Evolutionary conservation across 2,329 filamentous ascomycete genomes (phyloP).

Genomic region (Ophiostoma fasciatum): DNA sequence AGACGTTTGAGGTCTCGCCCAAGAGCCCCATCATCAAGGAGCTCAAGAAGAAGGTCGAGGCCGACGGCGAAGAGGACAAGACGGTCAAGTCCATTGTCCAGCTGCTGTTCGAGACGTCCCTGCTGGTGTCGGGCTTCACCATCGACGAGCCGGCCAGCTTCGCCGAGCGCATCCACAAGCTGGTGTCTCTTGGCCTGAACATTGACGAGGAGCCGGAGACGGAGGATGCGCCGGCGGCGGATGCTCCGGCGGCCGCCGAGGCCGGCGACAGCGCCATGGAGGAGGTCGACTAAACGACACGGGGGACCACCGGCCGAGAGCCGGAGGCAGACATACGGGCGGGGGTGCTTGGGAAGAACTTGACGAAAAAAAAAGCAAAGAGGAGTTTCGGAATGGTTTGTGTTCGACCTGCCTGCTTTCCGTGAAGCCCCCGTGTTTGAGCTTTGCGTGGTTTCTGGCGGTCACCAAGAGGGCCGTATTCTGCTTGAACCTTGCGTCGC

Average conservation of each 20-base stretch:
- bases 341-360: too few species aligned
- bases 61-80: slow-evolving; percentile 94
- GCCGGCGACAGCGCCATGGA: slow-evolving; percentile 94
- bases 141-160: slow-evolving; percentile 98
- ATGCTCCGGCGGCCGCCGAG: slow-evolving; percentile 45
- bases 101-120: slow-evolving; percentile 96
- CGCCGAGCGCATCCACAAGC: slow-evolving; percentile 98
- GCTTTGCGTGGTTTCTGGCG: too few species aligned
- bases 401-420: too few species aligned
- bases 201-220: slow-evolving; percentile 86
- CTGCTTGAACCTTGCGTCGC: too few species aligned
- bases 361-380: too few species aligned
- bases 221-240: slow-evolving; percentile 36
- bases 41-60: slow-evolving; percentile 98
- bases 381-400: too few species aligned
- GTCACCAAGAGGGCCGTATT: too few species aligned
- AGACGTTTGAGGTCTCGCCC: slow-evolving; percentile 99
- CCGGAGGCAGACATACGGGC: too few species aligned
- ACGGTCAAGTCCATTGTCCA: slow-evolving; percentile 99
- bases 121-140: slow-evolving; percentile 97
- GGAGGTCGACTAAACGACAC: slow-evolving; percentile 85
- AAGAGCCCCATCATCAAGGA: slow-evolving; percentile 96
- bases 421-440: too few species aligned
- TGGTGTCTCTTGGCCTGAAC: slow-evolving; percentile 93
- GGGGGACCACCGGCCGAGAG: too few species aligned